Base-by-base conservation (phyloP, 2,329 filamentous ascomycete genomes). In the Paramyrothecium roridum region DNA sequence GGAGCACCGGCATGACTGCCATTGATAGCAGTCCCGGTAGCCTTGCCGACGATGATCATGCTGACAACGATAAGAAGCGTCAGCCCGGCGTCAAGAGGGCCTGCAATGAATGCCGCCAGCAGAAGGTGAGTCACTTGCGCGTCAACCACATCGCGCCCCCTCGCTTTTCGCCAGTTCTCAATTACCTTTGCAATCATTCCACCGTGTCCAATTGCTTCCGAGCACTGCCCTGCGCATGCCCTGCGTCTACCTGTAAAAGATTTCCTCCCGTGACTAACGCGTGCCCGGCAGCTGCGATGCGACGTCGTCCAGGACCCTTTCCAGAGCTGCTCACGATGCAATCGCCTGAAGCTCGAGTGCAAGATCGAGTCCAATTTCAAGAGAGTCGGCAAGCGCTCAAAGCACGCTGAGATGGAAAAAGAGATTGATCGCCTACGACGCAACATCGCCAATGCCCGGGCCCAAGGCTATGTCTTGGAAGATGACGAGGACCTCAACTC, bases 341-440 rank as follows among this genome's bases (percentile, higher is more conserved):
- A 84, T 68, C 89, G 91, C 65, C 83, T 93, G 67, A 90, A 89
- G 72, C 85, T 93, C 58, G 84, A 87, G 58, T 95, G 90, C 79
- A 90, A 91, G 71, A 93, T 95, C 71, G 89, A 93, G 71, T 90
- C 88, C 65, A 91, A 92, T 72, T 93, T 93, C 75, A 93, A 92
- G 80, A 86, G 90, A 63, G 80, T 93, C 19, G 88, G 90, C 59
- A 95, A 95, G 77, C 83, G 90, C 46, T 89, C 85, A 60, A 89
- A 90, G 70, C 89, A 93, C 72, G 89, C 89, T 65, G 90, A 93
- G 73, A 93, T 93, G 89, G 89, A 91, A 69, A 89, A 86, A 73
- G 88, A 93, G 71, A 90, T 93, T 65, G 88, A 90, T 56, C 83
- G 79, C 59, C 73, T 88, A 61, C 82, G 86, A 52, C 81, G 84